These are phyloP conservation scores for Quercus ilex DNA, from an alignment of 306 rosid genomes.

Conservation along the genomic window DNA sequence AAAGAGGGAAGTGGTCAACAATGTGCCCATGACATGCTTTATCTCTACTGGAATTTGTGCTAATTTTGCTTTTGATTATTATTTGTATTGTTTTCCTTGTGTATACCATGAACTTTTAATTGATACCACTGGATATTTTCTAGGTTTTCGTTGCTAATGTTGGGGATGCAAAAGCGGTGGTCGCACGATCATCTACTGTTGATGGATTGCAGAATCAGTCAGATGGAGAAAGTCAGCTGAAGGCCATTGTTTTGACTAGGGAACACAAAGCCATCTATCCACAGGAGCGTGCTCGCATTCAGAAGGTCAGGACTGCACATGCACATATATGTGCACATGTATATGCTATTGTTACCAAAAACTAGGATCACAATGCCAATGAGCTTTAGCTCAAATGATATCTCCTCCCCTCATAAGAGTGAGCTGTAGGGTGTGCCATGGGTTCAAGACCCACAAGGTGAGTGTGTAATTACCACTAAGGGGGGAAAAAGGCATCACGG, in stretches of 20 bases:
- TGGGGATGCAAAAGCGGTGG: conserved; percentile 92
- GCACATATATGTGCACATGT: background rate
- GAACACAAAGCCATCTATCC: conserved; percentile 93
- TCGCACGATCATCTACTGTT: conserved; percentile 58
- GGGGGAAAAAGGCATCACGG: too few relatives aligned
- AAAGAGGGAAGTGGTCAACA: background rate
- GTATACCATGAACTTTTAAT: background rate
- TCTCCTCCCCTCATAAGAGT: too few relatives aligned
- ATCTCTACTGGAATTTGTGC: background rate
- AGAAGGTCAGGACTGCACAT: conserved; percentile 53
- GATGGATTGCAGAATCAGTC: conserved; percentile 45
- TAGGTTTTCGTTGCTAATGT: conserved; percentile 82
- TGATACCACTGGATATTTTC: conserved; percentile 18
- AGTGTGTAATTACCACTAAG: too few relatives aligned
- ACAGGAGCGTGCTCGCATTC: conserved; percentile 82
- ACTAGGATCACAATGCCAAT: too few relatives aligned
- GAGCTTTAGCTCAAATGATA: too few relatives aligned
- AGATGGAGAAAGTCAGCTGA: conserved; percentile 42
- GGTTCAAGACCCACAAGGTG: too few relatives aligned
- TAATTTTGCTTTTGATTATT: conserved; percentile 7
- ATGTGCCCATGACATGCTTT: background rate
- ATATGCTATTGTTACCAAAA: background rate
- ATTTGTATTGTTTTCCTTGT: background rate
- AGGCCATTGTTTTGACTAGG: conserved; percentile 86
- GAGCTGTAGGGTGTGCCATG: too few relatives aligned